Evolutionary conservation across 202 grass and related monocot species (phyloP), one percentile per base, ranked within the genome.

Genomic region (Zizania palustris): DNA sequence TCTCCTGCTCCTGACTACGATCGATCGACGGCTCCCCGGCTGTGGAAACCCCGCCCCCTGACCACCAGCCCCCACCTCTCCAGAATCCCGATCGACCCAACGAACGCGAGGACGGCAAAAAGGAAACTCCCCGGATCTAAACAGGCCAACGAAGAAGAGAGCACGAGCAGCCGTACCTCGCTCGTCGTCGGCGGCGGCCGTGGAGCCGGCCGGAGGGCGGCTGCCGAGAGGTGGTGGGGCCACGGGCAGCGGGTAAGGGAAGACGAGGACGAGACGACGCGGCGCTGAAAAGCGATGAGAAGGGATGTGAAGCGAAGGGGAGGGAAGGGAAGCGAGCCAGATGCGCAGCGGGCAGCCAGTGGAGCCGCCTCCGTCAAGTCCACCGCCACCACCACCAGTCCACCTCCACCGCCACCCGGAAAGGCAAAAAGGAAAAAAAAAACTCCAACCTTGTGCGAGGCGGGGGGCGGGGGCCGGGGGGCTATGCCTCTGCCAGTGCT

Each of bases 81-180:
- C 4, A 13, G 34, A 19, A 10, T 9, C 55, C 45, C 10, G n/a
- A 57, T 69, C 48, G 48, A 42, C 14, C 50, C 50, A n/a, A 34
- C 11, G 2, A 35, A 34, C 51, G 7, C 51, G n/a, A 11, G 42
- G 9, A 42, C 40, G 12, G 13, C 21, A 45, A 11, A 14, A 28
- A n/a, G 38, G 20, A 44, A 78, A 57, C 46, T 12, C n/a, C 3
- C 46, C 84, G 72, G 78, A 82, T 86, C 78, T 65, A 45, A 11
- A 11, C 64, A 19, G n/a, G 16, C 43, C 40, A 5, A 18, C n/a
- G 14, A 49, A 13, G 49, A 65, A 63, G 65, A 34, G 42, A 36
- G 73, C 37, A 14, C 4, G 45, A 56, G 63, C 77, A 33, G 10
- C 7, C 11, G 50, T 82, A 86, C 78, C 84, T 71, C 58, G 4